Evolutionary conservation across 2,329 filamentous ascomycete species (phyloP), one percentile per base, ranked within the genome.

Genomic region (Beauveria pseudobassiana): DNA sequence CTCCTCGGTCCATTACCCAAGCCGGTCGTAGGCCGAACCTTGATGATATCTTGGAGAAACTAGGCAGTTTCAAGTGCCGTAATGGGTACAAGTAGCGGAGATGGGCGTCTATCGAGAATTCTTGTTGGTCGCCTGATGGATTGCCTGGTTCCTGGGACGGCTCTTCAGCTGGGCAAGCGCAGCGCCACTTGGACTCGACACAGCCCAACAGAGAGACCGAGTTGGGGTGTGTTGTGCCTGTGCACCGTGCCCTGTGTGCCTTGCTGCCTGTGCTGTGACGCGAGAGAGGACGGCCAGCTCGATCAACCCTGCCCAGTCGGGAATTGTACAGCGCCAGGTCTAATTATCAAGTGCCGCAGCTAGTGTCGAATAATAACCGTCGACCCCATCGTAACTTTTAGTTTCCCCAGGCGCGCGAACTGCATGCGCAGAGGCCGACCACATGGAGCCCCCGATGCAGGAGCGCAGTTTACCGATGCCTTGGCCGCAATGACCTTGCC

Each of bases 81-180:
- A 40, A n/a, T 28, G 45, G 28, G 26, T 38, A 18, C 20, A 46
- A 46, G 26, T 38, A 20, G 49, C 42, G 49, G 40, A 60, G 49
- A 45, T 53, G 58, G 24, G 49, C 58, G 58, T 60, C 58, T 60
- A 60, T 48, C 22, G 10, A 16, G 57, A 38, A 34, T 20, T 59
- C 38, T 46, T 46, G 57, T 59, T 59, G 57, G 57, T 38, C 26
- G 53, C 40, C 42, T 46, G 57, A 42, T 3, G n/a, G n/a, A 43
- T 26, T 18, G 8, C 30, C 30, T 45, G 8, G 46, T 9, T 18
- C 10, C 55, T 26, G 16, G 20, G 20, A 20, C 10, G 8, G 20
- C 14, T 59, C 24, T 26, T 48, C 40, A 48, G 49, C 49, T 48
- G n/a, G 24, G 45, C 38, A 53, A 60, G 57, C 57, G 57, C 57